A percentile compares a stretch with the other conserved stretches of the same genome.
Conservation (phyloP, 179 eudicot genomes). For the Camellia oleifera region DNA sequence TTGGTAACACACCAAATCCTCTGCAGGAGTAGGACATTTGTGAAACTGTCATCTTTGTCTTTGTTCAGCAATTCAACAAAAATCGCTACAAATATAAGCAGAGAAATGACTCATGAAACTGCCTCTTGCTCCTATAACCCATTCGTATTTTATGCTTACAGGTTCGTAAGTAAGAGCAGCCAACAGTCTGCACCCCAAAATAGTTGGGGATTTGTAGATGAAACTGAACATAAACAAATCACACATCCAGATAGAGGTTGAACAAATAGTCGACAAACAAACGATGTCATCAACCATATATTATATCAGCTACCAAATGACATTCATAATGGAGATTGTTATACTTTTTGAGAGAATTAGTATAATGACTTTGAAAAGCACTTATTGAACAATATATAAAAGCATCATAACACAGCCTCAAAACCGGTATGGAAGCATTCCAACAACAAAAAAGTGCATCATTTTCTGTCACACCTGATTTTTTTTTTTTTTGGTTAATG, state of each 20-base stretch:
- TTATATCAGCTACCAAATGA: neutral
- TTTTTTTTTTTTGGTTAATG: neutral
- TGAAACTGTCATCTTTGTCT: neutral
- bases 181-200: neutral
- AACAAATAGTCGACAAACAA: neutral
- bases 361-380: neutral
- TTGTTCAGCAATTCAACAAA: neutral
- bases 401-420: neutral
- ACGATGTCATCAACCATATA: neutral
- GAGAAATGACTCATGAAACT: too few species aligned
- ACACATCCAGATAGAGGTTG: neutral
- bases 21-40: neutral
- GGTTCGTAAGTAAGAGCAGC: neutral
- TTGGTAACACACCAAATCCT: constrained; percentile 3
- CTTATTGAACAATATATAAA: neutral
- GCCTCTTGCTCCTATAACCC: neutral
- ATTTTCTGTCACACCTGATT: neutral
- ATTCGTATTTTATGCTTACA: constrained; percentile 3
- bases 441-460: too few species aligned
- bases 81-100: neutral
- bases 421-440: neutral
- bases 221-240: constrained; percentile 3
- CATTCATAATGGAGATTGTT: neutral
- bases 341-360: neutral
- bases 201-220: neutral